Conservation (phyloP, 768 basidiomycete genomes). For the Xerocomus brunneocitrinus region DNA sequence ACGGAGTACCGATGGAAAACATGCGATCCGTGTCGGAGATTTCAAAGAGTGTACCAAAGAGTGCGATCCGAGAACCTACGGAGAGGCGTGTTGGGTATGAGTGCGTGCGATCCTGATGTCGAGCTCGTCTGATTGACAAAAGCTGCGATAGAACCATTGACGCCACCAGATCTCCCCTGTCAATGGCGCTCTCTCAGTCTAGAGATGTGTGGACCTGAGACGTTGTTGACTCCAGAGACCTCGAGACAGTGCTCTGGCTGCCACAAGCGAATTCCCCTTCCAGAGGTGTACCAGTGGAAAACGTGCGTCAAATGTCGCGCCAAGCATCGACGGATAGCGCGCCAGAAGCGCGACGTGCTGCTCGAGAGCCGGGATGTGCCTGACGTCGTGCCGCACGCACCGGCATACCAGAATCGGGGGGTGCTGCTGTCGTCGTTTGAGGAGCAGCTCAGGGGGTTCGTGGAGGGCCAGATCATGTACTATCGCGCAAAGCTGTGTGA, state of each 20-base stretch:
- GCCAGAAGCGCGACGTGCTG: neutral
- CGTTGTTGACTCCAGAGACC: neutral
- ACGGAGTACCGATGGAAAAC: slow-evolving; percentile 38
- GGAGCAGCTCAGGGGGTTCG: slow-evolving; percentile 15
- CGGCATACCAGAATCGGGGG: slow-evolving; percentile 19
- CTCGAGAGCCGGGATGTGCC: neutral
- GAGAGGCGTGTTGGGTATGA: neutral
- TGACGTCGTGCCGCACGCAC: slow-evolving; percentile 12
- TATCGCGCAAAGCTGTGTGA: slow-evolving; percentile 14
- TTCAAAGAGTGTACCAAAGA: slow-evolving; percentile 34
- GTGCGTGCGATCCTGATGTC: slow-evolving; percentile 1
- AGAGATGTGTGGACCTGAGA: neutral
- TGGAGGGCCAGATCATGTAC: slow-evolving; percentile 25
- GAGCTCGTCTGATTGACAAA: slow-evolving; percentile 9
- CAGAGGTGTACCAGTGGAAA: slow-evolving; percentile 37
- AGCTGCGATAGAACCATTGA: neutral
- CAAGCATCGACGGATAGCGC: slow-evolving; percentile 9
- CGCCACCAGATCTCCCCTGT: neutral
- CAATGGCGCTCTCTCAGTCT: slow-evolving; percentile 4
- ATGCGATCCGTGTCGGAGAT: slow-evolving; percentile 40
- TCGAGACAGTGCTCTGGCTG: slow-evolving; percentile 42
- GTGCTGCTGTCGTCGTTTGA: slow-evolving; percentile 13
- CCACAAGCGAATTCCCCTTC: slow-evolving; percentile 31
- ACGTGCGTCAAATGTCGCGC: slow-evolving; percentile 38
- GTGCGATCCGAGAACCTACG: slow-evolving; percentile 22